Percentiles rank a stretch among this genome's conserved stretches.
Evolutionary conservation across 768 basidiomycete genomes (phyloP).

Genomic region (Pholiota microspora): DNA sequence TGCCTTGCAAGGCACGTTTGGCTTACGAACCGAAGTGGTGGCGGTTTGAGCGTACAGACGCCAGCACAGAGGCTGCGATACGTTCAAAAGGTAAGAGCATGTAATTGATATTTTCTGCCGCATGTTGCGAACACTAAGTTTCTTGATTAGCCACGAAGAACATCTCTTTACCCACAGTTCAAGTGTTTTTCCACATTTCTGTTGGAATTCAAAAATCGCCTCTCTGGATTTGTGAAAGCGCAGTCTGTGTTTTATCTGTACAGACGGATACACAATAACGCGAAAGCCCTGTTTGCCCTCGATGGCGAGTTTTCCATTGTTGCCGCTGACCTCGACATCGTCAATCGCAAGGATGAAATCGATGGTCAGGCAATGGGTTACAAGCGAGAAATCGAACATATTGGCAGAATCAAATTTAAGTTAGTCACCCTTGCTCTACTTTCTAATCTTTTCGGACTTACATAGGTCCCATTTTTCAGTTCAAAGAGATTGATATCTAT

Average conservation of each 20-base stretch:
- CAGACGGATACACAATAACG: constrained; percentile 17
- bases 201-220: constrained; percentile 18
- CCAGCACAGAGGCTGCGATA: background rate
- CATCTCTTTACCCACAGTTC: constrained; percentile 34
- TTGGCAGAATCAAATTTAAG: constrained; percentile 35
- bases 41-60: background rate
- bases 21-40: constrained; percentile 7
- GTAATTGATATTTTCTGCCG: background rate
- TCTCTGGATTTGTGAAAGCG: constrained; percentile 31
- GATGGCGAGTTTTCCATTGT: constrained; percentile 52
- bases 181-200: constrained; percentile 26
- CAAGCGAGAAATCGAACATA: constrained; percentile 32
- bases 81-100: background rate
- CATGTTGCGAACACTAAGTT: background rate
- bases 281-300: constrained; percentile 38
- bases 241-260: constrained; percentile 32
- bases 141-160: constrained; percentile 17
- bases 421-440: constrained; percentile 14
- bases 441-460: background rate
- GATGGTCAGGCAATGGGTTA: constrained; percentile 26
- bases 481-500: constrained; percentile 29
- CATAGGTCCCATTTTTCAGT: constrained; percentile 14
- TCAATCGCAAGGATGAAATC: constrained; percentile 28
- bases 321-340: constrained; percentile 36
- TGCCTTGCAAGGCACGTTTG: constrained; percentile 24